Evolutionary conservation across 805 yeast genomes (phyloP).

Genomic region (Ogataea paradorogensis): DNA sequence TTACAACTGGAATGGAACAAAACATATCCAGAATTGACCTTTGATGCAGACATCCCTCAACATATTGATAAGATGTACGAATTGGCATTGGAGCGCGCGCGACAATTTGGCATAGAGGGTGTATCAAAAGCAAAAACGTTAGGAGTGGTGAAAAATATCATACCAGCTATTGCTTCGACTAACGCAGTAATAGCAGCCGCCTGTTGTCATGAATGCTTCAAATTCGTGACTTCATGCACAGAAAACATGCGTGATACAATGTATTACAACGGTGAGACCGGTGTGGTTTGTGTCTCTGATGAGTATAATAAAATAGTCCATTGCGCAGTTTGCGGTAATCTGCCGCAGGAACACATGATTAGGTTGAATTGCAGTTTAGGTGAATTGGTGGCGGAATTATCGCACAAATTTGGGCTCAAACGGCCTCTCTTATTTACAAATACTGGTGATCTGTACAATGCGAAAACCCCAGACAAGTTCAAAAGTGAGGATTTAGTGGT

Average conservation of each 20-base stretch:
- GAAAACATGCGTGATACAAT: constrained; percentile 72
- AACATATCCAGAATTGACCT: constrained; percentile 40
- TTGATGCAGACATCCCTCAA: constrained; percentile 67
- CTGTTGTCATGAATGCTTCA: constrained; percentile 83
- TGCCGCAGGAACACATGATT: constrained; percentile 19
- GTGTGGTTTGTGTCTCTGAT: constrained; percentile 73
- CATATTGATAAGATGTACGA: constrained; percentile 64
- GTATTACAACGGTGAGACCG: constrained; percentile 83
- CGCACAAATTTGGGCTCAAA: constrained; percentile 11
- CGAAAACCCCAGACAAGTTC: constrained; percentile 9
- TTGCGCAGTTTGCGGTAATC: constrained; percentile 75
- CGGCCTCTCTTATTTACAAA: constrained; percentile 23
- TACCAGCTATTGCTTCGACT: constrained; percentile 93
- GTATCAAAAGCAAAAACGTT: constrained; percentile 69
- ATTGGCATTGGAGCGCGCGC: constrained; percentile 57
- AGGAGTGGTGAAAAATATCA: constrained; percentile 88
- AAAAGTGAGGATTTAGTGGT: constrained; percentile 2
- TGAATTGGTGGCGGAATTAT: constrained; percentile 18
- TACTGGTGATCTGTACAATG: constrained; percentile 27
- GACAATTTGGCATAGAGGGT: constrained; percentile 64
- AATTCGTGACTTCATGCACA: constrained; percentile 66
- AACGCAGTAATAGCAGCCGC: constrained; percentile 90
- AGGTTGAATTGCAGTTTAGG: constrained; percentile 9
- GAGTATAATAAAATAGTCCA: constrained; percentile 54
- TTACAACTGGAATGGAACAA: constrained; percentile 72